phyloP scores from a whole-genome alignment of 2,329 filamentous ascomycete species.

The Coleophoma cylindrospora region DNA sequence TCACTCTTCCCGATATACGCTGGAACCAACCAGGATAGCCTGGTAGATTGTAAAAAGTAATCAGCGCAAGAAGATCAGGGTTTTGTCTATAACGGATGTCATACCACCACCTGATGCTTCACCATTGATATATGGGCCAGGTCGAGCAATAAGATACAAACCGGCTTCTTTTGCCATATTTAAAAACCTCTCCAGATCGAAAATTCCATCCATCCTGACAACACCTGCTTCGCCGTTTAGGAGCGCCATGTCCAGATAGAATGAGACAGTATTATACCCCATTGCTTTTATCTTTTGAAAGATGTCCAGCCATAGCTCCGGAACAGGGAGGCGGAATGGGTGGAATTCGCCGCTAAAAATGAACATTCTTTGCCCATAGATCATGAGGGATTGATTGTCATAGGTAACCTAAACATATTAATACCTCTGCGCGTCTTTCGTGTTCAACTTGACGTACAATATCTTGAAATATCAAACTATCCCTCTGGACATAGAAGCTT shows the following conservation, averaged over 20 bases:
- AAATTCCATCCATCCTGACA: conserved; percentile 66
- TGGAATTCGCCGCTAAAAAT: conserved; percentile 73
- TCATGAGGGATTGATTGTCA: conserved; percentile 67
- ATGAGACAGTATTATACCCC: conserved; percentile 72
- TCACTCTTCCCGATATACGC: conserved; percentile 53
- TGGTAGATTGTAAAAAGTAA: not conserved
- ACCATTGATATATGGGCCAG: conserved; percentile 63
- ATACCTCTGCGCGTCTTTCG: not conserved
- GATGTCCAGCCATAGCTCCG: conserved; percentile 60
- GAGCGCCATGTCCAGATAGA: conserved; percentile 73
- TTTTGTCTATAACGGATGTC: not conserved
- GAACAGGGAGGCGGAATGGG: conserved; percentile 55
- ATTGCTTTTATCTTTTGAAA: conserved; percentile 78
- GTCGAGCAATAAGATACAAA: conserved; percentile 67
- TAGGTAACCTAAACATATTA: conserved; percentile 47
- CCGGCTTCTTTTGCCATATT: conserved; percentile 66
- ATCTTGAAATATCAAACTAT: not conserved
- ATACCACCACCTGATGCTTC: conserved; percentile 71
- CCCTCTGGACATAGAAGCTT: not conserved
- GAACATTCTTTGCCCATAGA: conserved; percentile 65
- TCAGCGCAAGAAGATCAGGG: not conserved
- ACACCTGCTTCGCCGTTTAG: conserved; percentile 66
- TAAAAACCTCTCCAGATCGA: conserved; percentile 68
- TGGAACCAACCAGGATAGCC: conserved; percentile 64
- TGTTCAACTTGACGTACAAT: not conserved